phyloP scores from a whole-genome alignment of 2,329 filamentous ascomycete genomes.

The Ustilaginoidea virens region DNA sequence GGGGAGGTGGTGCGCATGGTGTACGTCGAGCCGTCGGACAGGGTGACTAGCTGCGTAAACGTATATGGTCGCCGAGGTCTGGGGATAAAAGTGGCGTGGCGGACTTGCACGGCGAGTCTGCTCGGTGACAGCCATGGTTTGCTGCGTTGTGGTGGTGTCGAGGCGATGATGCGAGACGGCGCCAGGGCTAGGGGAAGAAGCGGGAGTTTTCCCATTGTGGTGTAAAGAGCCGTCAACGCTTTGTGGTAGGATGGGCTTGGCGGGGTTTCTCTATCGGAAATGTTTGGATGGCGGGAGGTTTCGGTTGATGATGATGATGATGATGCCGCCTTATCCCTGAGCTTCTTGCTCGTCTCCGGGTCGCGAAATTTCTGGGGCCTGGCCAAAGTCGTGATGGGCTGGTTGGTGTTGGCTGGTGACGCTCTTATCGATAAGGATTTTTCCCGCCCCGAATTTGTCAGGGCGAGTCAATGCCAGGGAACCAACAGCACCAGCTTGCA shows the following conservation, averaged over 20 bases:
- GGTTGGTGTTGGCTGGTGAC: not conserved
- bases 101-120: constrained; percentile 37
- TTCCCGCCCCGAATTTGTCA: not conserved
- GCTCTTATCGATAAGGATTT: constrained; percentile 5
- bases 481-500: no score
- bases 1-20: constrained; percentile 66
- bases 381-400: no score
- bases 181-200: constrained; percentile 13
- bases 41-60: constrained; percentile 91
- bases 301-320: not conserved
- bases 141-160: constrained; percentile 9
- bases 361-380: constrained; percentile 12
- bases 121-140: constrained; percentile 7
- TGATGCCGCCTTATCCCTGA: no score
- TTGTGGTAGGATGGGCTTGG: no score
- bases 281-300: not conserved
- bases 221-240: not conserved
- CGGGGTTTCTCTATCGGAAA: no score
- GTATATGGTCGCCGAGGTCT: constrained; percentile 88
- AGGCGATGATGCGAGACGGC: constrained; percentile 12
- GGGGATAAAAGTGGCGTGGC: constrained; percentile 70
- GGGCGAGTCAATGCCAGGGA: not conserved
- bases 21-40: constrained; percentile 81
- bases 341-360: not conserved
- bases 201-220: constrained; percentile 15